Conservation (phyloP, 345 rosid species). For the Garcia nutans region DNA sequence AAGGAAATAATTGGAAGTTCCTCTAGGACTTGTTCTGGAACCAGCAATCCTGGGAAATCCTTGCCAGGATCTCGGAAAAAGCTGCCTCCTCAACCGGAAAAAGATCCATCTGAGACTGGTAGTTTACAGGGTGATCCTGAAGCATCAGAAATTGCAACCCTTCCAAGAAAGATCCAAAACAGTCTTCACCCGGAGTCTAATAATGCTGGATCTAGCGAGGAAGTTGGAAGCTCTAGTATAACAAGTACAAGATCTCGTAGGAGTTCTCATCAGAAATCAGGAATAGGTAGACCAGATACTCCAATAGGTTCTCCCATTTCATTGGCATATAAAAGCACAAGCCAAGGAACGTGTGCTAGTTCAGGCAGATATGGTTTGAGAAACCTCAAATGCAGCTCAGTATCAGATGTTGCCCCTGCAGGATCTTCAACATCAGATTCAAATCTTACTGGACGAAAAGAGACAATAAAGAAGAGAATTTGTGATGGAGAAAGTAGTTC, state of each 20-base stretch:
- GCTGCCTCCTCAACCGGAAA: slow-evolving; percentile 38
- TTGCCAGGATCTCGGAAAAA: slow-evolving; percentile 49
- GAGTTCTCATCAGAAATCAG: slow-evolving; percentile 48
- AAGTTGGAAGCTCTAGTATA: slow-evolving; percentile 50
- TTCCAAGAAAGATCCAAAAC: slow-evolving; percentile 46
- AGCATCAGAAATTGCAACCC: slow-evolving; percentile 32
- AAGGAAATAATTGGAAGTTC: slow-evolving; percentile 72
- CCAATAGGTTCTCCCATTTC: slow-evolving; percentile 33
- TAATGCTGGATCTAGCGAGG: slow-evolving; percentile 36
- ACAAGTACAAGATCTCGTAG: slow-evolving; percentile 46
- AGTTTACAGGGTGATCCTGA: slow-evolving; percentile 56
- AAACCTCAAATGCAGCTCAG: slow-evolving; percentile 54
- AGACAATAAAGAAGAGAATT: slow-evolving; percentile 43
- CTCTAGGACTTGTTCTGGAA: slow-evolving; percentile 45
- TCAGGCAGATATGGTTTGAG: slow-evolving; percentile 44
- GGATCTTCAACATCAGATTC: slow-evolving; percentile 53
- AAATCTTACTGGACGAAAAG: slow-evolving; percentile 42
- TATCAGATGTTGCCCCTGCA: slow-evolving; percentile 47
- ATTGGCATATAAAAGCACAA: slow-evolving; percentile 40
- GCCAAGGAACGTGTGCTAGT: slow-evolving; percentile 38
- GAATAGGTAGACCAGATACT: slow-evolving; percentile 38
- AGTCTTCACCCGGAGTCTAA: slow-evolving; percentile 33
- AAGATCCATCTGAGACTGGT: slow-evolving; percentile 72
- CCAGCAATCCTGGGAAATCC: slow-evolving; percentile 36
- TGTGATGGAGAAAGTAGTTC: slow-evolving; percentile 69